Base-by-base conservation (phyloP, 2,329 filamentous ascomycete genomes). In the Aurifilum marmelostoma region DNA sequence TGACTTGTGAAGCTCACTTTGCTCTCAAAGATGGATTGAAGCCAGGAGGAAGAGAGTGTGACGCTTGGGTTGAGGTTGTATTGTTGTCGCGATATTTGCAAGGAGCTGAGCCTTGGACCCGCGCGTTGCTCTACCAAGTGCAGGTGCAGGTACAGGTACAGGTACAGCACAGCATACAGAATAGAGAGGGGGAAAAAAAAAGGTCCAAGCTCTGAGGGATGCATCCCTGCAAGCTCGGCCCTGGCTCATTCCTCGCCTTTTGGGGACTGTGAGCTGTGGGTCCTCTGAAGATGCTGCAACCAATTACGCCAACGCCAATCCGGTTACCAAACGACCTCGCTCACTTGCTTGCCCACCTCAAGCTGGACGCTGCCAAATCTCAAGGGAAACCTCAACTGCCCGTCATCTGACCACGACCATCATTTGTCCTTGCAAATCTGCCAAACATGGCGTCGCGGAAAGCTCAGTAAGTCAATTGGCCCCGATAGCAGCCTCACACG, bases 361-460 rank as follows among this genome's bases (percentile, higher is more conserved):
- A 54, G 56, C 41, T 54, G 43, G 59, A 50, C 63, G 68, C 58
- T 60, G 54, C 18, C 18, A 66, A 21, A 37, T 63, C 63, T 50
- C 66, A n/a, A 41, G 56, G 32, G 29, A 34, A 14, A 37, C 71
- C 73, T 70, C 72, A 71, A 72, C 72, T 21, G 27, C n/a, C 47
- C 21, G 34, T n/a, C 59, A 43, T 4, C 67, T 68, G 67, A 62
- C 66, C 61, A 65, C 65, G 43, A 70, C 69, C 62, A 61, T 69
- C 69, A 63, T 72, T 37, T 71, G 72, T 75, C 78, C 75, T 73
- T 73, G 74, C 76, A 77, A 77, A 77, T 77, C 74, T 77, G 74
- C 78, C 83, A 86, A 86, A 76, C 76, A 90, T 90, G 88, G 83
- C 88, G 76, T 80, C 83, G 77, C 83, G 88, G 77, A 84, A 87